Evolutionary conservation across 345 rosid species (phyloP).

Genomic region (Gynandropsis gynandra): DNA sequence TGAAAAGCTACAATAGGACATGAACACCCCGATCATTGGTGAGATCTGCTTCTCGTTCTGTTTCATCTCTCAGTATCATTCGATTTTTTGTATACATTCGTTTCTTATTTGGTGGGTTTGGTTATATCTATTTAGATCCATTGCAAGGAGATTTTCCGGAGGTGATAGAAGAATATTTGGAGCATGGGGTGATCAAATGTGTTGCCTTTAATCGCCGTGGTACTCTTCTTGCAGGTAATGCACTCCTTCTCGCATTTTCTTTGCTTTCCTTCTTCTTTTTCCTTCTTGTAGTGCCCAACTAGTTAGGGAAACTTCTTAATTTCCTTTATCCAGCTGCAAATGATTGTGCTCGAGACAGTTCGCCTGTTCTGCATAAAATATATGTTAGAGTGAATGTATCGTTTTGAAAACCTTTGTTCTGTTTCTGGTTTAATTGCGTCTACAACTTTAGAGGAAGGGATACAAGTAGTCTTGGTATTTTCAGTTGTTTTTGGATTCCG

Average conservation of each 20-base stretch:
- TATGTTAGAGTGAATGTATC: too few species aligned
- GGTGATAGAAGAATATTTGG: conserved; percentile 93
- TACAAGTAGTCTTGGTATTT: neutral
- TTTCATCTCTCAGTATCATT: neutral
- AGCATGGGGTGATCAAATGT: conserved; percentile 90
- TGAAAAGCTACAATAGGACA: conserved; percentile 9
- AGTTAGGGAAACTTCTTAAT: neutral
- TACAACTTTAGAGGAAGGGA: neutral
- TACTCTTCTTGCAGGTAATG: conserved; percentile 83
- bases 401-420: too few species aligned
- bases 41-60: conserved; percentile 6
- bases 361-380: too few species aligned
- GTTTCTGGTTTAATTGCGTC: too few species aligned
- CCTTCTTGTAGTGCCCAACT: neutral
- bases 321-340: neutral
- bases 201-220: conserved; percentile 97
- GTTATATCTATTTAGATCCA: conserved; percentile 43
- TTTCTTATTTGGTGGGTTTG: neutral
- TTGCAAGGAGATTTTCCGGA: conserved; percentile 99
- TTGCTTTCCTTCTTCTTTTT: neutral
- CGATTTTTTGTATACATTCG: neutral
- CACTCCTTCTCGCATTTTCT: neutral
- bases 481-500: neutral
- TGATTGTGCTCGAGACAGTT: too few species aligned
- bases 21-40: conserved; percentile 65